Evolutionary conservation across 75 land plant genomes (phyloP).

Genomic region (Picea sitchensis): DNA sequence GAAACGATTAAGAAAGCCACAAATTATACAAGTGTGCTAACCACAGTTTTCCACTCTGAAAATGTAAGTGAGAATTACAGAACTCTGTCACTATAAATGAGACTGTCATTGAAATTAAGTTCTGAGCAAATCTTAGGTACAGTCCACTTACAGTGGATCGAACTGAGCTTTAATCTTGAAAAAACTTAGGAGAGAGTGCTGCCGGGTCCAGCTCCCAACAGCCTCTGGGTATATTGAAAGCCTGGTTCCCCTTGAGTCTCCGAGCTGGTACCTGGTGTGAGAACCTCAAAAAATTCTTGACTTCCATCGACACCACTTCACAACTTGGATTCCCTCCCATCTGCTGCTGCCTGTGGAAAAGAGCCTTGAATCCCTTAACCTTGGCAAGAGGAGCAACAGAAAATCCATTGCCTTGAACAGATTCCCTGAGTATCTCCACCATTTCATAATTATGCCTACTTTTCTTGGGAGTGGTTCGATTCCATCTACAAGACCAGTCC

Average conservation of each 20-base stretch:
- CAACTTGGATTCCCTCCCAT: not conserved
- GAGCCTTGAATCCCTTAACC: slow-evolving; percentile 58
- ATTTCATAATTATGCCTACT: slow-evolving; percentile 56
- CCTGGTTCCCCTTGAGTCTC: slow-evolving; percentile 59
- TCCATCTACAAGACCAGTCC: slow-evolving; percentile 62
- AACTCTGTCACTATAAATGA: too few species aligned
- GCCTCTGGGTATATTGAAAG: slow-evolving; percentile 44
- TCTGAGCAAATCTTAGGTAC: too few species aligned
- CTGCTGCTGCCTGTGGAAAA: slow-evolving; percentile 41
- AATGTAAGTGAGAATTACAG: too few species aligned
- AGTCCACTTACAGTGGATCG: too few species aligned
- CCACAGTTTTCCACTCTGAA: too few species aligned
- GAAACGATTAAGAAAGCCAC: too few species aligned
- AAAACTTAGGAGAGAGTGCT: slow-evolving; percentile 50
- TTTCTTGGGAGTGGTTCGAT: slow-evolving; percentile 33
- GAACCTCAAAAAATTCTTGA: slow-evolving; percentile 51
- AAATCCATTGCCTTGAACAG: slow-evolving; percentile 38
- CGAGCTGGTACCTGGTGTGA: slow-evolving; percentile 71
- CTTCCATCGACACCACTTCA: slow-evolving; percentile 29
- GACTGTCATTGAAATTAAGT: too few species aligned
- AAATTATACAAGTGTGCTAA: too few species aligned
- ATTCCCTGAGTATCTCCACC: slow-evolving; percentile 68
- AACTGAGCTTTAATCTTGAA: slow-evolving; percentile 11
- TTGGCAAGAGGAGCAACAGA: slow-evolving; percentile 49
- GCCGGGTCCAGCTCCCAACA: slow-evolving; percentile 74